Conservation (phyloP, 2,329 filamentous ascomycete genomes). For the Exutisphaerella laricina region DNA sequence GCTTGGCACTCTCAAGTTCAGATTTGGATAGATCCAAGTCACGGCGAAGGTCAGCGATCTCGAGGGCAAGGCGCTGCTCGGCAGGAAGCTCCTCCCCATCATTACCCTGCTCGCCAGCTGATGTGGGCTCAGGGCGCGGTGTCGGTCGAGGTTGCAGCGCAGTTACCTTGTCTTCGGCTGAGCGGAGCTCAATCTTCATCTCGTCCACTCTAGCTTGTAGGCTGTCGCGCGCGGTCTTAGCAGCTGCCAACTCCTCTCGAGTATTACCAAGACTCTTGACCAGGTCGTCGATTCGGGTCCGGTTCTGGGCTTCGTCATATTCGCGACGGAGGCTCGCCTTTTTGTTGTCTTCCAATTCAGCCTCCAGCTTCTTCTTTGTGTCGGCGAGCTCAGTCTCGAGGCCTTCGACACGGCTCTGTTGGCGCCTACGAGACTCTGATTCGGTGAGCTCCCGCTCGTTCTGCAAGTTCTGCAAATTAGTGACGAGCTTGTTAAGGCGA, state of each 20-base stretch:
- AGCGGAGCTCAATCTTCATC: constrained; percentile 78
- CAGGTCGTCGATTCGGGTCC: constrained; percentile 89
- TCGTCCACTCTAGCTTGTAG: constrained; percentile 85
- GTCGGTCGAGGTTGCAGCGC: constrained; percentile 76
- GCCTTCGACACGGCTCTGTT: constrained; percentile 70
- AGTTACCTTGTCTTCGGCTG: constrained; percentile 79
- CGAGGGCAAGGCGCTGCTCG: constrained; percentile 75
- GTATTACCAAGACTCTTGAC: constrained; percentile 71
- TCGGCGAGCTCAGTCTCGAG: constrained; percentile 73
- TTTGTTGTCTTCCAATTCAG: constrained; percentile 78
- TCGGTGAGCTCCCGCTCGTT: constrained; percentile 88
- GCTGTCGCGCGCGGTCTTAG: constrained; percentile 84
- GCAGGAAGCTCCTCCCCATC: constrained; percentile 53
- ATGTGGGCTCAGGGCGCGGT: constrained; percentile 46
- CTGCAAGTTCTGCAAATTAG: constrained; percentile 78
- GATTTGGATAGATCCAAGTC: constrained; percentile 75
- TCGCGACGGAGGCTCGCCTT: constrained; percentile 79
- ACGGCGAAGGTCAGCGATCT: constrained; percentile 80
- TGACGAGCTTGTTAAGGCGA: constrained; percentile 73
- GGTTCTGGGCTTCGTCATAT: constrained; percentile 79
- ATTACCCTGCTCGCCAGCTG: constrained; percentile 43
- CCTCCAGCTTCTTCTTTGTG: constrained; percentile 74
- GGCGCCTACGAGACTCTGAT: constrained; percentile 70
- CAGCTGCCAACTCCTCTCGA: constrained; percentile 78
- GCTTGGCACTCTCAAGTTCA: constrained; percentile 74